Evolutionary conservation across 139 green algal genomes (phyloP).

Genomic region (Tetraselmis striata): DNA sequence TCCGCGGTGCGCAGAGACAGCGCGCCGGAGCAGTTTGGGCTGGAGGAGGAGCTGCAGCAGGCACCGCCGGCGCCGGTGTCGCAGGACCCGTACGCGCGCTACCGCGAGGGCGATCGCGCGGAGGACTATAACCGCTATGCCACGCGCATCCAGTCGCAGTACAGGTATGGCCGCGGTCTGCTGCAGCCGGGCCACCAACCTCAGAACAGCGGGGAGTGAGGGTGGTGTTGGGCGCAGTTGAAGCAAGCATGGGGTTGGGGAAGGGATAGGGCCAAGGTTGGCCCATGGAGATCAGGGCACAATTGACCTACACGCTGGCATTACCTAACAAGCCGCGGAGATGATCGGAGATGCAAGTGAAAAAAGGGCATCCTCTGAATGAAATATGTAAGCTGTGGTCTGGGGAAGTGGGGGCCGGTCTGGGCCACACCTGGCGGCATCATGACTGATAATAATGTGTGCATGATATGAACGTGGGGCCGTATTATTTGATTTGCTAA

Average conservation of each 20-base stretch:
- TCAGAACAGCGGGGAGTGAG: too few species aligned
- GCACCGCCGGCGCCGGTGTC: too few species aligned
- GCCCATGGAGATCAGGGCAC: not conserved
- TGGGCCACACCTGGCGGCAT: too few species aligned
- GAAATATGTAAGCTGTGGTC: not conserved
- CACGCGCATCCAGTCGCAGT: not conserved
- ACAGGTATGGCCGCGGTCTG: not conserved
- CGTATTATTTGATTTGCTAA: not conserved
- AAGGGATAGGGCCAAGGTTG: not conserved
- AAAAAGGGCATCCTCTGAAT: too few species aligned
- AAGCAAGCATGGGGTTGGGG: not conserved
- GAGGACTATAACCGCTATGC: not conserved
- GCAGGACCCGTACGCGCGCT: not conserved
- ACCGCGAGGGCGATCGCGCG: not conserved
- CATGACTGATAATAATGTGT: too few species aligned
- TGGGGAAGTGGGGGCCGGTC: too few species aligned
- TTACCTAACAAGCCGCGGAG: too few species aligned
- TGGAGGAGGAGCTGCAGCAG: too few species aligned
- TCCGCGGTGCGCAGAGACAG: too few species aligned
- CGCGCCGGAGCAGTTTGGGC: too few species aligned
- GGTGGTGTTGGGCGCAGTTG: not conserved
- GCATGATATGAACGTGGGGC: not conserved
- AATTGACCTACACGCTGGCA: not conserved
- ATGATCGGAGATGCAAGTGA: too few species aligned
- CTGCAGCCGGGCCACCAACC: too few species aligned